phyloP scores from a whole-genome alignment of 352 stramenopile species.

The Phytophthora hybrid region DNA sequence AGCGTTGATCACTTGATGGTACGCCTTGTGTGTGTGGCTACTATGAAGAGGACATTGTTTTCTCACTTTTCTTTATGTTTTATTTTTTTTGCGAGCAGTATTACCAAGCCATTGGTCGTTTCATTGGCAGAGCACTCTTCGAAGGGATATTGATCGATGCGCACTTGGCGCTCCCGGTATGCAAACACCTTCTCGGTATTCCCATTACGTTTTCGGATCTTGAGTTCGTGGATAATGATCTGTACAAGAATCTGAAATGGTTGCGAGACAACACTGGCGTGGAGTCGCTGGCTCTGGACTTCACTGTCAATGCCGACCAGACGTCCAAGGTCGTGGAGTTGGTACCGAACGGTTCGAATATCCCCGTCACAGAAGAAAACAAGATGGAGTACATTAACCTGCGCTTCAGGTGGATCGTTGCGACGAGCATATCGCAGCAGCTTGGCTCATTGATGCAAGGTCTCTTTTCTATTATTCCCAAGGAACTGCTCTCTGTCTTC shows the following conservation, averaged over 20 bases:
- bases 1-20: constrained; percentile 90
- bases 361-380: constrained; percentile 96
- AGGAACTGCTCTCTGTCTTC: constrained; percentile 96
- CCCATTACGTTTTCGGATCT: constrained; percentile 92
- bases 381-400: constrained; percentile 98
- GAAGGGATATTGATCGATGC: constrained; percentile 89
- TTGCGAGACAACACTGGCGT: constrained; percentile 81
- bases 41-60: constrained; percentile 6
- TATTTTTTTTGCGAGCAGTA: constrained; percentile 53
- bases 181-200: constrained; percentile 92
- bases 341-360: constrained; percentile 94
- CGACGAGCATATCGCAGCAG: constrained; percentile 83
- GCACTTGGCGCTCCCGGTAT: constrained; percentile 85
- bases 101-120: constrained; percentile 89
- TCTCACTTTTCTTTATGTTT: constrained; percentile 11
- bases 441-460: constrained; percentile 96
- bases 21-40: constrained; percentile 5
- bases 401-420: constrained; percentile 88
- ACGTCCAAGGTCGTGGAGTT: constrained; percentile 93
- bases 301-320: constrained; percentile 84
- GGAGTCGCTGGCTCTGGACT: constrained; percentile 83
- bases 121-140: constrained; percentile 89
- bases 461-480: constrained; percentile 97
- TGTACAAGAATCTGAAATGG: constrained; percentile 90
- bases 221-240: constrained; percentile 90